phyloP scores from a whole-genome alignment of 129 eudicot genomes.

The Silybum marianum region DNA sequence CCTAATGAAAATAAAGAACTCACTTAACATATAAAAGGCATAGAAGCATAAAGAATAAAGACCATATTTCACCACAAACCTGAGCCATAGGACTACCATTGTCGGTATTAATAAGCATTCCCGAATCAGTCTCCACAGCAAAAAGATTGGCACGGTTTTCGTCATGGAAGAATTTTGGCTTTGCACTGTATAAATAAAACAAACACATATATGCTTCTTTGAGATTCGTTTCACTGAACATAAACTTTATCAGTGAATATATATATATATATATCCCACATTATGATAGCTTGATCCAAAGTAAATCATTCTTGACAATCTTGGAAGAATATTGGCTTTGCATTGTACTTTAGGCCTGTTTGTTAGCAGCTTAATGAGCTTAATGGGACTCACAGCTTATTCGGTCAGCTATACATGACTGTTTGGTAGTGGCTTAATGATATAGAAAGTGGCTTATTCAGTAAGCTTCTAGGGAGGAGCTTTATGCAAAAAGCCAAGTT shows the following conservation, averaged over 20 bases:
- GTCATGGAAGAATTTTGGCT: slow-evolving; percentile 95
- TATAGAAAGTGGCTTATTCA: too few species aligned
- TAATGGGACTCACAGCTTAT: too few species aligned
- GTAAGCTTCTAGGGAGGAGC: too few species aligned
- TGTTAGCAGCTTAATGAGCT: too few species aligned
- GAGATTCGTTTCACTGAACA: slow-evolving; percentile 17
- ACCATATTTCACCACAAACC: slow-evolving; percentile 48
- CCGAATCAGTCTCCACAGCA: slow-evolving; percentile 84
- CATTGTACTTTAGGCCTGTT: too few species aligned
- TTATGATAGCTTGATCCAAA: not conserved
- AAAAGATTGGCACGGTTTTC: slow-evolving; percentile 87
- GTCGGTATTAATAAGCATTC: slow-evolving; percentile 94
- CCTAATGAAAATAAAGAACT: slow-evolving; percentile 40
- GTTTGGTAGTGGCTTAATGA: too few species aligned
- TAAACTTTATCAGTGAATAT: not conserved
- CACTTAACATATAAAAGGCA: not conserved
- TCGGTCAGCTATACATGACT: too few species aligned
- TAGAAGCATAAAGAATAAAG: not conserved
- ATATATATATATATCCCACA: not conserved
- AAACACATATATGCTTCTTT: slow-evolving; percentile 2
- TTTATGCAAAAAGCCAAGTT: too few species aligned
- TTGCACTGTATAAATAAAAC: slow-evolving; percentile 55
- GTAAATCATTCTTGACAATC: not conserved
- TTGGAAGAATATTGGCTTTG: too few species aligned
- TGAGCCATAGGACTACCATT: slow-evolving; percentile 98